Base-by-base conservation (phyloP, 805 yeast species). In the Saccharomycopsis selenospora region DNA sequence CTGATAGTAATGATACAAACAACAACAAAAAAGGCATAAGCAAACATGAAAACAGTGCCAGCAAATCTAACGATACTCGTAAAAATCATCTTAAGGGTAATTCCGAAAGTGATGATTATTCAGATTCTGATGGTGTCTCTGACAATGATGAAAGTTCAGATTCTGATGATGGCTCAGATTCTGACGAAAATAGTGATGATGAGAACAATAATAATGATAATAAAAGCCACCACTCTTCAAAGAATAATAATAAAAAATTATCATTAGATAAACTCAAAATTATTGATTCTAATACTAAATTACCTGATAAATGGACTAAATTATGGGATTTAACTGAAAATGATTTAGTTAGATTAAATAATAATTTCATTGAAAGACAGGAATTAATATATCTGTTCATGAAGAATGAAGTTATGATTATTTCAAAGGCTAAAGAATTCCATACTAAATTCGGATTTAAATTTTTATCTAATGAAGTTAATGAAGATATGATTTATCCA, bases 381-480 rank as follows among this genome's bases (percentile, higher is more conserved):
- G 55, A 52, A 17, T 24, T 46, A 8, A 43, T 52, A 23, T 52
- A 46, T 40, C 48, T 28, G 43, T 27, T 49, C 6, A 18, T 52
- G 11, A 49, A 49, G 24, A 48, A 33, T 18, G 53, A 52, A 36
- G 53, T 48, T n/a, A 44, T 22, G 18, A n/a, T 52, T 3, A 43
- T 25, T 20, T 30, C 27, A 18, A 30, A 44, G 33, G 48, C 55
- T 10, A 52, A 43, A 26, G 20, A 40, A 10, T 30, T 52, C 22
- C 55, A 52, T 40, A 41, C 50, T 36, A 28, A 44, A 2, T 23
- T 42, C 23, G 55, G 52, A 6, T 52, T 52, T 40, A 46, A 47
- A 20, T 52, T 52, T 29, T 20, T 52, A 13, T 45, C 48, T 29
- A 38, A 38, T 25, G 44, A 47, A n/a, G 45, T 50, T 7, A 26